Conservation (phyloP, 2,329 filamentous ascomycete species). For the Colletotrichum paranaense region DNA sequence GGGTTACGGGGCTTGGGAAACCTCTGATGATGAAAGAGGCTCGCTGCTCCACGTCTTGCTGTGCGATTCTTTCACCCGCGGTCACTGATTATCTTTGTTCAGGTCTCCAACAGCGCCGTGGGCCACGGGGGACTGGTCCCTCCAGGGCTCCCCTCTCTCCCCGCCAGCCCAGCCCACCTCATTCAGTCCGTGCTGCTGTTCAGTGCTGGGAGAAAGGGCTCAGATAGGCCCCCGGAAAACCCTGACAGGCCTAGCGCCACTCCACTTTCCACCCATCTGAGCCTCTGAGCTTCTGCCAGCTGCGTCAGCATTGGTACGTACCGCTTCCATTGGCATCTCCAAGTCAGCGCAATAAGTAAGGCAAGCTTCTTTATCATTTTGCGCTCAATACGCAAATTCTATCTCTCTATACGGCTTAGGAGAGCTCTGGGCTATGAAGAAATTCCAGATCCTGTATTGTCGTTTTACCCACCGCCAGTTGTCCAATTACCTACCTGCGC, state of each 20-base stretch:
- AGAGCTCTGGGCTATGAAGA: background rate
- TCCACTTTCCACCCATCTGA: background rate
- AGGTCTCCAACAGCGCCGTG: background rate
- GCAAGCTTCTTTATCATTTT: background rate
- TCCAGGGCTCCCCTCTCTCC: background rate
- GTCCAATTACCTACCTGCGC: background rate
- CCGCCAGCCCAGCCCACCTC: background rate
- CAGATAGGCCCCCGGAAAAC: background rate
- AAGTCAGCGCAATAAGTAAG: no score
- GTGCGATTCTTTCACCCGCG: background rate
- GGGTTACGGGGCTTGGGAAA: constrained; percentile 34
- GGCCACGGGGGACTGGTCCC: no score
- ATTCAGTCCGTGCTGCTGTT: background rate
- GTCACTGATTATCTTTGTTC: background rate
- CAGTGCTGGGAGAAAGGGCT: background rate
- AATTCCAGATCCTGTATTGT: background rate
- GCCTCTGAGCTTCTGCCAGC: background rate
- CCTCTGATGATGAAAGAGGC: constrained; percentile 38
- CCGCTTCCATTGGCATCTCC: background rate
- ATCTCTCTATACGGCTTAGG: background rate
- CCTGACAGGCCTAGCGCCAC: background rate
- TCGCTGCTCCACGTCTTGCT: constrained; percentile 19
- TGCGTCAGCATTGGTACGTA: constrained; percentile 14
- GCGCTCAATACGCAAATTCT: constrained; percentile 13
- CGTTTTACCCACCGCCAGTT: background rate